Base-by-base conservation (phyloP, 306 rosid genomes). In the barrel medic (Medicago truncatula) region DNA sequence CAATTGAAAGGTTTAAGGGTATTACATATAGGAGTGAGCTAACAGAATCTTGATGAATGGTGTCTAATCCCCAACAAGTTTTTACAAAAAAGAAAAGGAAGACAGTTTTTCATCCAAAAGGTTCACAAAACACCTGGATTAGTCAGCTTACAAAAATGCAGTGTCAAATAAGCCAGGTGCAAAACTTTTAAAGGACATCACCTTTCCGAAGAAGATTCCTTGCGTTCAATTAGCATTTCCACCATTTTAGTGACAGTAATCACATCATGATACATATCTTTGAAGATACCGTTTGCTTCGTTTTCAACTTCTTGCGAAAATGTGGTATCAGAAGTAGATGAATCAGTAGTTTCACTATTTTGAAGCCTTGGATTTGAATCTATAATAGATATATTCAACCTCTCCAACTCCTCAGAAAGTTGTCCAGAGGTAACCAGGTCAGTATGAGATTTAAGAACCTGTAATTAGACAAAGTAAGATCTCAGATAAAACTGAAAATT, bases 361-460 rank as follows among this genome's bases (percentile, higher is more conserved):
- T 79, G 96, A 76, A 92, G 79, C 82, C 93, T 89, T 40, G 93
- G 91, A 81, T 86, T 92, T 18, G 96, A 71, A 69, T 89, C 97
- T 82, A 83, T 68, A 77, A 83, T 79, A 18, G 93, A 67, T 59
- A 81, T 75, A 63, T 76, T 86, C 85, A 96, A 78, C 85, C 76
- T 90, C 83, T 96, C 97, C 91, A 96, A 79, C 82, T 96, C 99
- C 82, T 92, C 98, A 38, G 92, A 74, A 76, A 92, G 92, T 66
- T 81, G 88, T 63, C 82, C 56, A 57, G 94, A 82, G 68, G 84
- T 54, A 73, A 86, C 60, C 80, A 71, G 75, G 57, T 88, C 84
- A 21, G 84, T 52, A 78, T 90, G 86, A 83, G 90, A 84, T 90
- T 93, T 90, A 66, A 96, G 98, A 67, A 89, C 97, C 99, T 96